Evolutionary conservation across 2,329 filamentous ascomycete species (phyloP).

Genomic region (Colletotrichum lindemuthianum): DNA sequence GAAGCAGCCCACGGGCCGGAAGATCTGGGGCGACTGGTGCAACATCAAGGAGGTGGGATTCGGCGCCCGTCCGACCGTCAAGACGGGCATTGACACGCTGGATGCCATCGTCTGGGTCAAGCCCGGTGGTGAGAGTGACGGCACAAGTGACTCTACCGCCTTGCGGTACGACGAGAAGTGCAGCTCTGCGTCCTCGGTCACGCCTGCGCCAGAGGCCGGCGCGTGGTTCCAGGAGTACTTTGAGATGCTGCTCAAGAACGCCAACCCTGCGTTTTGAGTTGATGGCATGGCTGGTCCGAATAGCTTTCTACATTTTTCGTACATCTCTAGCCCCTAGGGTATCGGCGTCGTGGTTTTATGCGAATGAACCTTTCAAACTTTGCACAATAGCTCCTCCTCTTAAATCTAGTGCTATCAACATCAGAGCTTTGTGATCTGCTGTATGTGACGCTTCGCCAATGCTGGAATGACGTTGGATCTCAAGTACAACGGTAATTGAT

Average conservation of each 20-base stretch:
- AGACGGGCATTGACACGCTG: constrained; percentile 59
- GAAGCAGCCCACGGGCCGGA: constrained; percentile 62
- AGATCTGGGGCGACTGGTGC: constrained; percentile 67
- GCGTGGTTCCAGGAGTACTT: constrained; percentile 74
- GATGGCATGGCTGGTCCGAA: accelerated
- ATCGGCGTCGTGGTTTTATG: no score
- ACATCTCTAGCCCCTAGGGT: not conserved
- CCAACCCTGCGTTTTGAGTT: constrained; percentile 61
- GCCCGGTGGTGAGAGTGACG: constrained; percentile 56
- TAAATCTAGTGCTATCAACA: no score
- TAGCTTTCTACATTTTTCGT: not conserved
- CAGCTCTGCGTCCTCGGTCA: constrained; percentile 61
- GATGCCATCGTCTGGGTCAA: constrained; percentile 71
- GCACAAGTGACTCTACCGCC: constrained; percentile 48
- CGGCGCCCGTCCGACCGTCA: constrained; percentile 60
- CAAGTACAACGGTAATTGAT: no score
- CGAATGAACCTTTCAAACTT: no score
- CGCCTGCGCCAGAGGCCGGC: constrained; percentile 76
- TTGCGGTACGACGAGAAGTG: constrained; percentile 58
- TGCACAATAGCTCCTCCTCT: no score
- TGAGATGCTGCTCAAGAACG: constrained; percentile 64
- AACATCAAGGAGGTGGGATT: constrained; percentile 66
- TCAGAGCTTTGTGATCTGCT: no score
- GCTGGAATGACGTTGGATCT: no score
- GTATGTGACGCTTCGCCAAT: no score